phyloP scores from a whole-genome alignment of 1,139 yeast species.

The Yamadazyma atmosphaerica region DNA sequence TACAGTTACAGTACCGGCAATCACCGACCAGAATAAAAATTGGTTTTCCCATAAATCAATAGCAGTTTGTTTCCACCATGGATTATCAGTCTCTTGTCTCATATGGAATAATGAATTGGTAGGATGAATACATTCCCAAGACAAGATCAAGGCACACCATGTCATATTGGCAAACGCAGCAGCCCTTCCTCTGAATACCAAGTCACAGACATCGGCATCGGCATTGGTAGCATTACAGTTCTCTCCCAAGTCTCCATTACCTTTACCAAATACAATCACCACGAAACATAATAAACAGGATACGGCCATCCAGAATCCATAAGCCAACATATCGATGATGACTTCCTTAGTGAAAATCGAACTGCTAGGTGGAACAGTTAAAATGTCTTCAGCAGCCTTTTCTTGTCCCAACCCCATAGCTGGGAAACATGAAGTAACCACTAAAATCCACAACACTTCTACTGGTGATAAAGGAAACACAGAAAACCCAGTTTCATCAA shows the following conservation, averaged over 20 bases:
- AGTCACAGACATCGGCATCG: slow-evolving; percentile 40
- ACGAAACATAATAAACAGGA: slow-evolving; percentile 71
- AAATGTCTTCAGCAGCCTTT: slow-evolving; percentile 63
- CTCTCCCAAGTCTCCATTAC: slow-evolving; percentile 66
- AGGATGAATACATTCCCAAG: slow-evolving; percentile 89
- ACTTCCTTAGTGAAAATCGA: slow-evolving; percentile 71
- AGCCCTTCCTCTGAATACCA: slow-evolving; percentile 79
- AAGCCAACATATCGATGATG: slow-evolving; percentile 69
- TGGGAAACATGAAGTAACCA: slow-evolving; percentile 78
- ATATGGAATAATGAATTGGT: slow-evolving; percentile 71
- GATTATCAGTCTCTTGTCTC: slow-evolving; percentile 66
- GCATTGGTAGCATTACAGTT: slow-evolving; percentile 51
- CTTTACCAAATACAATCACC: slow-evolving; percentile 63
- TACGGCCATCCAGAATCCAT: slow-evolving; percentile 73
- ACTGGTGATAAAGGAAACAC: slow-evolving; percentile 81
- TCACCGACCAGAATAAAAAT: slow-evolving; percentile 81
- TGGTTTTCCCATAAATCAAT: slow-evolving; percentile 73
- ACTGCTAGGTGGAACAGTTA: slow-evolving; percentile 64
- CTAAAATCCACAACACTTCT: slow-evolving; percentile 78
- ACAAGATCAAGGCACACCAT: slow-evolving; percentile 83
- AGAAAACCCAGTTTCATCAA: slow-evolving; percentile 57
- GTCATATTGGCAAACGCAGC: slow-evolving; percentile 84
- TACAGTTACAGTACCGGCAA: slow-evolving; percentile 68
- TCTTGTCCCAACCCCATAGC: slow-evolving; percentile 87
- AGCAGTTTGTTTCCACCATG: slow-evolving; percentile 45